Conservation (phyloP, 257 asterid genomes). For the Linderniella brevidens region DNA sequence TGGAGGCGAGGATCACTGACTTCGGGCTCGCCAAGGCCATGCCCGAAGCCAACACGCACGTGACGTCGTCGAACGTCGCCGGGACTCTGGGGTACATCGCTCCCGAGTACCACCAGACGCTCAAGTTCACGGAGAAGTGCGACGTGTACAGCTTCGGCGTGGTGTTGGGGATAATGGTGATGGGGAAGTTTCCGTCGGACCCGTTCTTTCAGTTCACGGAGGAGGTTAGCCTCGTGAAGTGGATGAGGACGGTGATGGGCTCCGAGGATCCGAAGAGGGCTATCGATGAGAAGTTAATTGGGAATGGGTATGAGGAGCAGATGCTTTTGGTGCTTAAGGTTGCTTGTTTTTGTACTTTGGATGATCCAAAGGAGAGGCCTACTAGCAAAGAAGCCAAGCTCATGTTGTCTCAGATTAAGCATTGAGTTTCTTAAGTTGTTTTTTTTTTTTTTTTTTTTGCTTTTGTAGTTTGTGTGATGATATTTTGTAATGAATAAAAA, state of each 20-base stretch:
- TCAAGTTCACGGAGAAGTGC: constrained; percentile 72
- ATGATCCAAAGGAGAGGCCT: constrained; percentile 83
- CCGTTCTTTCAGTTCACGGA: constrained; percentile 51
- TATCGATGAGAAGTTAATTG: constrained; percentile 37
- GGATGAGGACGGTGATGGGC: constrained; percentile 78
- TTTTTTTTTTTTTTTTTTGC: too few relatives aligned
- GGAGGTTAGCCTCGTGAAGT: constrained; percentile 57
- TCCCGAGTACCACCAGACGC: constrained; percentile 65
- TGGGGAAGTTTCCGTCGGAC: constrained; percentile 73
- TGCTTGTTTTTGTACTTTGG: constrained; percentile 71
- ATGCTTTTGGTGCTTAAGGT: constrained; percentile 77
- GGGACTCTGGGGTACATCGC: constrained; percentile 84
- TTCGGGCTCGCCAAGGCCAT: constrained; percentile 77
- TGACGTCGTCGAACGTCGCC: constrained; percentile 52
- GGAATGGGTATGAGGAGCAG: constrained; percentile 65
- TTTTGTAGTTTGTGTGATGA: too few relatives aligned
- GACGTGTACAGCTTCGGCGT: constrained; percentile 77
- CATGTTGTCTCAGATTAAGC: constrained; percentile 65
- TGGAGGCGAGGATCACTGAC: constrained; percentile 83
- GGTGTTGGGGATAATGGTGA: constrained; percentile 39
- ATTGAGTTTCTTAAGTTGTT: constrained; percentile 2
- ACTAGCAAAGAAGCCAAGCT: constrained; percentile 50
- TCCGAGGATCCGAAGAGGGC: constrained; percentile 66
- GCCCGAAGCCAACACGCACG: constrained; percentile 48
- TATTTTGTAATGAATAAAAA: too few relatives aligned